These are phyloP conservation scores for Solanum piurae DNA, from an alignment of 257 asterid genomes.

Conservation along the genomic window DNA sequence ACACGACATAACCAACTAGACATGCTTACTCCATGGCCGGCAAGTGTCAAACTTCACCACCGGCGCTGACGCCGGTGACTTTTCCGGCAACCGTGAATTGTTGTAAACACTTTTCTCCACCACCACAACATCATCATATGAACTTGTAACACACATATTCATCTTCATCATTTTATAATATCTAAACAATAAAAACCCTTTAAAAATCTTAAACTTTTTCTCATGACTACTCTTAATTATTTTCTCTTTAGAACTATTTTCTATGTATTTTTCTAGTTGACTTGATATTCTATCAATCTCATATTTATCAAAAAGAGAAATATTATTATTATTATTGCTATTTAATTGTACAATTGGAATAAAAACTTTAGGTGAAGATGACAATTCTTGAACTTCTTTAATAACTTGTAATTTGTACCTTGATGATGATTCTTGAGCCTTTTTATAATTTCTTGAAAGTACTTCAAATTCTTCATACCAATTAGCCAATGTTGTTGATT, in stretches of 20 bases:
- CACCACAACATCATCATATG: background rate
- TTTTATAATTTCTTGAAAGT: constrained; percentile 6
- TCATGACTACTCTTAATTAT: background rate
- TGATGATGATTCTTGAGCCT: constrained; percentile 32
- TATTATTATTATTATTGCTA: background rate
- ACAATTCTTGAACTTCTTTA: background rate
- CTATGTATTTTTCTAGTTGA: constrained; percentile 39
- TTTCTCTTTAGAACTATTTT: constrained; percentile 6
- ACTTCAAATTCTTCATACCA: constrained; percentile 5
- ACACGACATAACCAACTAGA: background rate
- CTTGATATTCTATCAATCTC: constrained; percentile 51
- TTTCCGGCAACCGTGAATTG: background rate
- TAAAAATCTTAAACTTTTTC: background rate
- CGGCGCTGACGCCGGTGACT: background rate
- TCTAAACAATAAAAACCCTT: background rate
- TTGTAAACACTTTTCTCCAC: background rate
- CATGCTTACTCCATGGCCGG: background rate
- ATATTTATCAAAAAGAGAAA: constrained; percentile 51
- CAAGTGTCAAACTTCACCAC: background rate
- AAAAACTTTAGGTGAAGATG: background rate
- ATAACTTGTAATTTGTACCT: constrained; percentile 50
- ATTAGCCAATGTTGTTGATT: constrained; percentile 51
- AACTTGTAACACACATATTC: background rate
- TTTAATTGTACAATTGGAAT: background rate
- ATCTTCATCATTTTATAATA: background rate